These are phyloP conservation scores for Pythium insidiosum DNA, from an alignment of 352 stramenopile genomes.

Conservation along the genomic window DNA sequence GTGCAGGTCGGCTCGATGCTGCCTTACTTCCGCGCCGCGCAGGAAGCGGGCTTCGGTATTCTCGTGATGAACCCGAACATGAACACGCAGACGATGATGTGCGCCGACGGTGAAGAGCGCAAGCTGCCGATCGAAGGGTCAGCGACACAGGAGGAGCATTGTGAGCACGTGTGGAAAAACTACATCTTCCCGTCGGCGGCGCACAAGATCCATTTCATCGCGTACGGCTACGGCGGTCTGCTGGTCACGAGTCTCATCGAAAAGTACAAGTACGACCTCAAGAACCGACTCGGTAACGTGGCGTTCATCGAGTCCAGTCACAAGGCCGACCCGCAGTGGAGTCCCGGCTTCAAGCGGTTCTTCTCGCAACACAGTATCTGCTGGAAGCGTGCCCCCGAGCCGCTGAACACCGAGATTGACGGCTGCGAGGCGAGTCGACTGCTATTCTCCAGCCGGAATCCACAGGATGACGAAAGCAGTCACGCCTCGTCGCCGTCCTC, in stretches of 20 bases:
- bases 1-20: conserved; percentile 87
- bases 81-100: conserved; percentile 81
- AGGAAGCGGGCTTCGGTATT: conserved; percentile 69
- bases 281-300: conserved; percentile 77
- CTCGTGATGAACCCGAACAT: conserved; percentile 89
- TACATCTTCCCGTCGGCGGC: conserved; percentile 76
- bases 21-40: conserved; percentile 76
- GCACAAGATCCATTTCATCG: conserved; percentile 86
- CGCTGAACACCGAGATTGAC: conserved; percentile 40
- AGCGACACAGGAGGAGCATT: conserved; percentile 82
- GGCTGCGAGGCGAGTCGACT: conserved; percentile 8
- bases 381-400: conserved; percentile 61
- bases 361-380: conserved; percentile 77
- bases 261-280: conserved; percentile 68
- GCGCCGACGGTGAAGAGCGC: conserved; percentile 32
- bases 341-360: conserved; percentile 65
- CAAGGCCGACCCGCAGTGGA: conserved; percentile 68
- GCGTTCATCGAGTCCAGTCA: conserved; percentile 85
- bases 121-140: conserved; percentile 83
- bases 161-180: conserved; percentile 82
- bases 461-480: conserved; percentile 7
- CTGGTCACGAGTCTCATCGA: conserved; percentile 77
- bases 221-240: conserved; percentile 77
- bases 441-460: neutral
- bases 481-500: conserved; percentile 7